Conservation (phyloP, 2,329 filamentous ascomycete species). For the Zopfia rhizophila region DNA sequence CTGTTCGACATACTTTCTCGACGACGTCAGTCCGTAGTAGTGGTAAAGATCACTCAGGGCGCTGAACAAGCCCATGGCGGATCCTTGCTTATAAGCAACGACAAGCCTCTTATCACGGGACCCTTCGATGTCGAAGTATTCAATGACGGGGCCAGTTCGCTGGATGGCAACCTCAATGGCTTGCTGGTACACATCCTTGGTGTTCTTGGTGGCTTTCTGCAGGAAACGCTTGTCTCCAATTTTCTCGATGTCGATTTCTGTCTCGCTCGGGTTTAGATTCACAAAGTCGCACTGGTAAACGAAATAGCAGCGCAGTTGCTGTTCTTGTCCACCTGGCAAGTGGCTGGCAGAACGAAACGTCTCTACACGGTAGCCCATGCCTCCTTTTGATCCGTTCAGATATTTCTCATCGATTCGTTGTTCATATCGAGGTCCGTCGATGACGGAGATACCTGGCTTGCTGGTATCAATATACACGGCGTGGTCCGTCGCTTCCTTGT, state of each 20-base stretch:
- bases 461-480: constrained; percentile 99
- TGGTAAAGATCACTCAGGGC: constrained; percentile 96
- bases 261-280: constrained; percentile 74
- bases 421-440: constrained; percentile 89
- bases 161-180: constrained; percentile 87
- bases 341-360: constrained; percentile 93
- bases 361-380: constrained; percentile 89
- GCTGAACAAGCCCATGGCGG: constrained; percentile 92
- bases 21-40: constrained; percentile 97
- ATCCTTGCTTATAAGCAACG: constrained; percentile 92
- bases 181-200: constrained; percentile 93
- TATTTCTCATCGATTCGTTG: constrained; percentile 95
- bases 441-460: constrained; percentile 80
- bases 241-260: constrained; percentile 88
- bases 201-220: constrained; percentile 95
- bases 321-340: constrained; percentile 77
- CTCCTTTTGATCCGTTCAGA: constrained; percentile 77
- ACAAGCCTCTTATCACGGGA: constrained; percentile 93
- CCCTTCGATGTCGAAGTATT: constrained; percentile 95
- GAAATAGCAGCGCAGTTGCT: constrained; percentile 96
- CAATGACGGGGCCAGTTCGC: constrained; percentile 92
- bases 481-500: constrained; percentile 94
- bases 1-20: constrained; percentile 96
- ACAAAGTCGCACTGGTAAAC: constrained; percentile 96
- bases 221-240: constrained; percentile 95